Conservation (phyloP, 192 early-diverging fungal genomes). For the Cladochytrium replicatum region DNA sequence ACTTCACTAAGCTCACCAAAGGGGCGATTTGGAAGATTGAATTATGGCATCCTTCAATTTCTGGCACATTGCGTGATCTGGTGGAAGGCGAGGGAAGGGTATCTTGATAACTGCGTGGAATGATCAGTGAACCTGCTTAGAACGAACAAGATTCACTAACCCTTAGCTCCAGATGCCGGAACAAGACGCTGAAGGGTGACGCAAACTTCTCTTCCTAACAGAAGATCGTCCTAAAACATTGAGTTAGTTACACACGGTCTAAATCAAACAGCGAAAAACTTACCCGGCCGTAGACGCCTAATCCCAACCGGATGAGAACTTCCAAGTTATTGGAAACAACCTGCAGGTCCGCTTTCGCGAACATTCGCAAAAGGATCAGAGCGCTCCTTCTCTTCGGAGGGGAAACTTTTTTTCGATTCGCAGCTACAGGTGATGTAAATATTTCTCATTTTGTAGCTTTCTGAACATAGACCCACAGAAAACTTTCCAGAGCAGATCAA, state of each 20-base stretch:
- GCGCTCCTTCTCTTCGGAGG: conserved; percentile 73
- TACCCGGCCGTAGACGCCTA: conserved; percentile 72
- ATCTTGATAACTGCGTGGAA: background rate
- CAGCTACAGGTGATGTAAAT: conserved; percentile 9
- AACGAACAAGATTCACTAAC: conserved; percentile 8
- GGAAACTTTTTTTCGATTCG: conserved; percentile 45
- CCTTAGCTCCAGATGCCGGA: conserved; percentile 51
- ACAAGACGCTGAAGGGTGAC: conserved; percentile 83
- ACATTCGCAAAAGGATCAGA: conserved; percentile 86
- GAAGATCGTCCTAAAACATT: conserved; percentile 55
- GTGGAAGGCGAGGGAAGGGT: conserved; percentile 30
- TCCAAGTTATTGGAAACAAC: conserved; percentile 84
- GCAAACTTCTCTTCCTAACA: conserved; percentile 82
- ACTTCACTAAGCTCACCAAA: conserved; percentile 21
- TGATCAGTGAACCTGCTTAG: conserved; percentile 15
- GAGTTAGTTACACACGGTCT: background rate
- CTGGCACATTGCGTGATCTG: conserved; percentile 48
- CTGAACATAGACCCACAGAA: conserved; percentile 23
- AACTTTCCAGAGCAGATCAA: conserved; percentile 70
- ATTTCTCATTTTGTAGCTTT: background rate
- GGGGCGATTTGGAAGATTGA: conserved; percentile 4
- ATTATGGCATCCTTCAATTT: conserved; percentile 39
- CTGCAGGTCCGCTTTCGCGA: conserved; percentile 74
- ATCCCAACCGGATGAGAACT: conserved; percentile 67
- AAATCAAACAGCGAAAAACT: background rate